Percentiles rank a stretch among this genome's conserved stretches.
phyloP scores from a whole-genome alignment of 306 rosid genomes.

The Vachellia pachyceras region DNA sequence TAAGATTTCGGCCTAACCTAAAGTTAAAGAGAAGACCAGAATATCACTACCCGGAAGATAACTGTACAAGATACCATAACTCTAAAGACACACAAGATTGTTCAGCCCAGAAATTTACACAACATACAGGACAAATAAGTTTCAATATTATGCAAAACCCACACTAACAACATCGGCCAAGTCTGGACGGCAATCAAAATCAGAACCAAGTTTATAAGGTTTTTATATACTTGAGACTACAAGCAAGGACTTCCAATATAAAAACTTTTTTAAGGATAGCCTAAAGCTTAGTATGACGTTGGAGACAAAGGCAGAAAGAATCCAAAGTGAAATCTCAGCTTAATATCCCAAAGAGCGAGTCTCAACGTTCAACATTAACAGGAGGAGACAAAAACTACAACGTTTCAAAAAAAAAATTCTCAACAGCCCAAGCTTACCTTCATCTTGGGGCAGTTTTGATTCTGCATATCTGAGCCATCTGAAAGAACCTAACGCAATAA shows the following conservation, averaged over 20 bases:
- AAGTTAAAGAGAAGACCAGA: not conserved
- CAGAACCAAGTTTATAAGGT: not conserved
- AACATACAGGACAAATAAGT: not conserved
- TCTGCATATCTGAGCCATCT: constrained; percentile 33
- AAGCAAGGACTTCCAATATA: not conserved
- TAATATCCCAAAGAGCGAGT: not conserved
- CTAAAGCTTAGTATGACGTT: not conserved
- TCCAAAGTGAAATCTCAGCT: not conserved
- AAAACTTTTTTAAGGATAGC: not conserved
- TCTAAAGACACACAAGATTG: not conserved
- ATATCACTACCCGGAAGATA: not conserved
- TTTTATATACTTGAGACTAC: not conserved
- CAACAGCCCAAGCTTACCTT: constrained; percentile 36
- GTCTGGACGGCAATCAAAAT: not conserved
- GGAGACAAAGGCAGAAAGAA: not conserved
- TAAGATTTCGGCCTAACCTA: not conserved
- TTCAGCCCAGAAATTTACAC: not conserved
- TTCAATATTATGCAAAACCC: not conserved
- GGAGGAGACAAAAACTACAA: not conserved
- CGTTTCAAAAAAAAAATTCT: not conserved
- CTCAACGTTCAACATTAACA: not conserved
- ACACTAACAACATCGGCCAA: not conserved
- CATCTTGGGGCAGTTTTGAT: constrained; percentile 44
- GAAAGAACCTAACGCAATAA: constrained; percentile 41
- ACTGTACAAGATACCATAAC: not conserved